phyloP scores from a whole-genome alignment of 805 yeast genomes.

The Wickerhamiella azymoides region DNA sequence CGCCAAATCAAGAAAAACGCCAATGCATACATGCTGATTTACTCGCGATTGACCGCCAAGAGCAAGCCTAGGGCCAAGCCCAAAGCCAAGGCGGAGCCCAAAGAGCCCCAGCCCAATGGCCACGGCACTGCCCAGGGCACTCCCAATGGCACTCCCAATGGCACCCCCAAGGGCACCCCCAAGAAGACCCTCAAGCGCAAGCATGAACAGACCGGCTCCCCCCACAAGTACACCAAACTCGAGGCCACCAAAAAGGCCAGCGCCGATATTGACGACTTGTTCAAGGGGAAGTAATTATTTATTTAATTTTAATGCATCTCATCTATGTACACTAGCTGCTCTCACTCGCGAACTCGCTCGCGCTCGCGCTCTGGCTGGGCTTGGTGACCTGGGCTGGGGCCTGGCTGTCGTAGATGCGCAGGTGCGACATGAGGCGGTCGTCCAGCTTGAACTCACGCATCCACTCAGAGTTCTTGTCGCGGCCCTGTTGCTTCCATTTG shows the following conservation, averaged over 20 bases:
- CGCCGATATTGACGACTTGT: conserved; percentile 4
- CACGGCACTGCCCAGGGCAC: not conserved
- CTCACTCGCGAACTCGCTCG: not conserved
- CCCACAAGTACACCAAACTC: not conserved
- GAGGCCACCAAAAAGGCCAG: conserved; percentile 4
- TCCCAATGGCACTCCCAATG: not conserved
- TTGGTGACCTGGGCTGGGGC: not conserved
- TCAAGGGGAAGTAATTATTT: conserved; percentile 46
- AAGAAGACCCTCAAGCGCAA: not conserved
- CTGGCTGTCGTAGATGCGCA: conserved; percentile 25
- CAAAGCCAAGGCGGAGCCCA: not conserved
- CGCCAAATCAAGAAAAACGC: conserved; percentile 66
- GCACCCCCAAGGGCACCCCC: not conserved
- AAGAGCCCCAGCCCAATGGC: not conserved
- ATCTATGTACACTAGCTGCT: not conserved
- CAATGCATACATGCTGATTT: conserved; percentile 79
- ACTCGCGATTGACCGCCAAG: conserved; percentile 37
- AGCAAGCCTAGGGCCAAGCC: conserved; percentile 1
- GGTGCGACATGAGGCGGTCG: conserved; percentile 41
- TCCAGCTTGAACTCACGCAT: conserved; percentile 59
- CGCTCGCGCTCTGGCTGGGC: not conserved
- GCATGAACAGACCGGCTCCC: not conserved
- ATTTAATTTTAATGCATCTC: conserved; percentile 33
- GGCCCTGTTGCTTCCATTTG: conserved; percentile 69
- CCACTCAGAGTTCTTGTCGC: conserved; percentile 75